Percentiles rank a stretch among this genome's conserved stretches.
Evolutionary conservation across 2,329 filamentous ascomycete species (phyloP).

Genomic region (Coleophoma eucalyptorum): DNA sequence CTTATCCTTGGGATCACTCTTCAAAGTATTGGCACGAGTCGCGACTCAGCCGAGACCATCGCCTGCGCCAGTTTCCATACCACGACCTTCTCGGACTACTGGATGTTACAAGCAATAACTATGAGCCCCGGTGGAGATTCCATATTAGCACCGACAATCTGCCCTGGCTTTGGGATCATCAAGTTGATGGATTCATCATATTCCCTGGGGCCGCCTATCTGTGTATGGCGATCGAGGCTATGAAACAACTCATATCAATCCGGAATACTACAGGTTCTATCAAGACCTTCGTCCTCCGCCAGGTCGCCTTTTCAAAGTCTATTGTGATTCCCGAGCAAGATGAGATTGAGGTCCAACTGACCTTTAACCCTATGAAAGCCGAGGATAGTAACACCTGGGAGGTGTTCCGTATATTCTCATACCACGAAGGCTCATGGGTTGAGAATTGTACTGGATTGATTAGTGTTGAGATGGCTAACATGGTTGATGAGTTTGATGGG

Average conservation of each 20-base stretch:
- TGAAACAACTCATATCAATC: constrained; percentile 46
- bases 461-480: not conserved
- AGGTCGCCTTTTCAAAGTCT: constrained; percentile 20
- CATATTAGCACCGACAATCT: constrained; percentile 17
- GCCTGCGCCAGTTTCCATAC: constrained; percentile 28
- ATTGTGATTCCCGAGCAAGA: constrained; percentile 15
- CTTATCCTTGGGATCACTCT: constrained; percentile 48
- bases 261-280: not conserved
- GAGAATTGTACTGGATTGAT: not conserved
- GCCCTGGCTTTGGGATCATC: constrained; percentile 26
- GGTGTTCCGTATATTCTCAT: not conserved
- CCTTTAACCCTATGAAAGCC: not conserved
- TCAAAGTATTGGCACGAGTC: constrained; percentile 46
- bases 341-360: constrained; percentile 15
- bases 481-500: not conserved
- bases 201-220: constrained; percentile 27
- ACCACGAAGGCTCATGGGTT: not conserved
- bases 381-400: constrained; percentile 4
- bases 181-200: constrained; percentile 13
- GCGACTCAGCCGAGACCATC: not conserved
- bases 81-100: constrained; percentile 44
- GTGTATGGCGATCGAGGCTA: constrained; percentile 26
- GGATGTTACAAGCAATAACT: constrained; percentile 9
- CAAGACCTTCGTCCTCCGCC: constrained; percentile 9
- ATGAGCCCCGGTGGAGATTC: constrained; percentile 26